These are phyloP conservation scores for Sideroxylon spinosum DNA, from an alignment of 179 eudicot genomes.

Conservation along the genomic window DNA sequence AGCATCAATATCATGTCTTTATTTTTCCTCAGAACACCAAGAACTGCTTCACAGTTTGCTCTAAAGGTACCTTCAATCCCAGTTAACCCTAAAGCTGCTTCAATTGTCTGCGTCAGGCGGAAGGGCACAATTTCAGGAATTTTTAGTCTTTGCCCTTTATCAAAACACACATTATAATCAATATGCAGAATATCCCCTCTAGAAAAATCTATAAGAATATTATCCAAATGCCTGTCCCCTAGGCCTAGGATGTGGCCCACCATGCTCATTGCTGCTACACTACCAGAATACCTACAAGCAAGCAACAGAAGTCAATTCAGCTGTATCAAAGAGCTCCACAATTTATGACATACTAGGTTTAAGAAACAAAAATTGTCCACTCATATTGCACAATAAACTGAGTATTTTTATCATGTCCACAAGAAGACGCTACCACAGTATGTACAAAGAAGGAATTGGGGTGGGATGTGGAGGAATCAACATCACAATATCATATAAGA, in stretches of 20 bases:
- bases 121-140: slow-evolving; percentile 99
- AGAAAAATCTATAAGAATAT: slow-evolving; percentile 81
- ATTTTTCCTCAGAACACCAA: slow-evolving; percentile 75
- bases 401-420: slow-evolving; percentile 4
- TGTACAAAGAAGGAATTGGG: not conserved
- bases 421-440: not conserved
- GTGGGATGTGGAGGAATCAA: not conserved
- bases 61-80: slow-evolving; percentile 94
- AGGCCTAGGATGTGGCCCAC: slow-evolving; percentile 98
- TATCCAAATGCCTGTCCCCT: slow-evolving; percentile 98
- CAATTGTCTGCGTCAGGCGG: slow-evolving; percentile 95
- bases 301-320: slow-evolving; percentile 7
- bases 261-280: slow-evolving; percentile 97
- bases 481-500: no score
- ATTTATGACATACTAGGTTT: not conserved
- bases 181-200: slow-evolving; percentile 94
- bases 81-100: slow-evolving; percentile 90
- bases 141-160: slow-evolving; percentile 91
- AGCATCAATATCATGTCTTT: slow-evolving; percentile 90
- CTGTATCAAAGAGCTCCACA: not conserved
- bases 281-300: slow-evolving; percentile 77
- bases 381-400: not conserved
- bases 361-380: not conserved
- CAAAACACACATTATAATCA: slow-evolving; percentile 99
- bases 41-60: slow-evolving; percentile 92